Percentiles rank a stretch among this genome's conserved stretches.
These are phyloP conservation scores for Mrakiaceae sp. DNA, from an alignment of 1,284 basidiomycete genomes.

Conservation along the genomic window DNA sequence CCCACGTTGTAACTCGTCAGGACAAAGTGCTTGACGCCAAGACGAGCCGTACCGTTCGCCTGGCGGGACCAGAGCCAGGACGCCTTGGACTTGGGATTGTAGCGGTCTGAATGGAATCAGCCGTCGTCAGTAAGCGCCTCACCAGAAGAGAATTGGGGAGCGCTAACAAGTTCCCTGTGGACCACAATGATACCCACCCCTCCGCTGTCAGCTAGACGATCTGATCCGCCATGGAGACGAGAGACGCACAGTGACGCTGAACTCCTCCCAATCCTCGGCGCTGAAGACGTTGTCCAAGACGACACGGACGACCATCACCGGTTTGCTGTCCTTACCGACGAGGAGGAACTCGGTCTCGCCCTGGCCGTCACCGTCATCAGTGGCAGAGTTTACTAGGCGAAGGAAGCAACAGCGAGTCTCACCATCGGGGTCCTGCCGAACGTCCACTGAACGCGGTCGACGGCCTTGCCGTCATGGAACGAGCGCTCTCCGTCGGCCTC, in stretches of 20 bases:
- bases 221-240: background rate
- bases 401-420: constrained; percentile 22
- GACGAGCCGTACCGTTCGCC: constrained; percentile 31
- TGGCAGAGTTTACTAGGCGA: background rate
- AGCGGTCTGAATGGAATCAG: constrained; percentile 25
- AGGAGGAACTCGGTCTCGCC: constrained; percentile 30
- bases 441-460: constrained; percentile 23
- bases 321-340: constrained; percentile 21
- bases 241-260: constrained; percentile 23
- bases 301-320: constrained; percentile 33
- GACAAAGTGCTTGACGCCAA: constrained; percentile 32
- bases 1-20: constrained; percentile 30
- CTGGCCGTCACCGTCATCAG: background rate
- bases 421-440: constrained; percentile 36
- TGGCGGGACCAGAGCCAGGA: constrained; percentile 38
- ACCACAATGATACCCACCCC: too few relatives aligned
- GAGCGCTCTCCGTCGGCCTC: constrained; percentile 12
- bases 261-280: constrained; percentile 34
- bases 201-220: too few relatives aligned
- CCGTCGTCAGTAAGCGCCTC: background rate
- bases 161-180: too few relatives aligned
- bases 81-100: constrained; percentile 36
- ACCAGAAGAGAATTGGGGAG: background rate
- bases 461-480: background rate
- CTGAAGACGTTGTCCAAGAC: constrained; percentile 36